Conservation (phyloP, 345 rosid genomes). For the Isatis tinctoria region DNA sequence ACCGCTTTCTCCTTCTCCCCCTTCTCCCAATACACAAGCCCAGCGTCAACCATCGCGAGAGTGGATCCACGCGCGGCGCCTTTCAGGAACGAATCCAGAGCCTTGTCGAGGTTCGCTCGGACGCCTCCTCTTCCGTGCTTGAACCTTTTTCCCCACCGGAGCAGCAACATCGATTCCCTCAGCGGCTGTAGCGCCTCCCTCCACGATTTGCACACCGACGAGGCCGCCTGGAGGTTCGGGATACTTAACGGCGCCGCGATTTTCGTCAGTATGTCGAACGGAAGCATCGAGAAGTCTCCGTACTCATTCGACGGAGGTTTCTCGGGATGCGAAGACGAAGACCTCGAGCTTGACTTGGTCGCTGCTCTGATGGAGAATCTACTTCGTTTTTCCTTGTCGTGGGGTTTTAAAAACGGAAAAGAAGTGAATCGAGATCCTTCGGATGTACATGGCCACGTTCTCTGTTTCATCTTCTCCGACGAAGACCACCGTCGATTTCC, state of each 20-base stretch:
- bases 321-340: not conserved
- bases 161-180: slow-evolving; percentile 77
- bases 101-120: slow-evolving; percentile 56
- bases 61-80: slow-evolving; percentile 83
- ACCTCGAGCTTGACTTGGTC: slow-evolving; percentile 8
- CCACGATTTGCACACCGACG: slow-evolving; percentile 82
- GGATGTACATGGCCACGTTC: slow-evolving; percentile 52
- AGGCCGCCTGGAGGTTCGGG: slow-evolving; percentile 61
- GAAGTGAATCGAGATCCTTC: slow-evolving; percentile 40
- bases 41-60: slow-evolving; percentile 99
- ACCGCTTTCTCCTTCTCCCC: slow-evolving; percentile 59
- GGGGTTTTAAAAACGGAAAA: slow-evolving; percentile 17
- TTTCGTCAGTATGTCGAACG: slow-evolving; percentile 57
- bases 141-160: slow-evolving; percentile 74
- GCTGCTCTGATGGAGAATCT: slow-evolving; percentile 13
- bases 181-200: slow-evolving; percentile 73
- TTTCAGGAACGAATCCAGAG: slow-evolving; percentile 72
- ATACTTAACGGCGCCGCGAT: slow-evolving; percentile 66
- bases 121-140: slow-evolving; percentile 87
- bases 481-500: slow-evolving; percentile 14
- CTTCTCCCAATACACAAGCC: slow-evolving; percentile 78
- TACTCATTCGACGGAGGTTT: not conserved
- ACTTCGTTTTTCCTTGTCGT: slow-evolving; percentile 20
- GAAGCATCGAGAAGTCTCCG: slow-evolving; percentile 65
- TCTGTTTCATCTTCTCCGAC: slow-evolving; percentile 44